These are phyloP conservation scores for Botrytis byssoidea DNA, from an alignment of 2,329 filamentous ascomycete species.

Conservation along the genomic window DNA sequence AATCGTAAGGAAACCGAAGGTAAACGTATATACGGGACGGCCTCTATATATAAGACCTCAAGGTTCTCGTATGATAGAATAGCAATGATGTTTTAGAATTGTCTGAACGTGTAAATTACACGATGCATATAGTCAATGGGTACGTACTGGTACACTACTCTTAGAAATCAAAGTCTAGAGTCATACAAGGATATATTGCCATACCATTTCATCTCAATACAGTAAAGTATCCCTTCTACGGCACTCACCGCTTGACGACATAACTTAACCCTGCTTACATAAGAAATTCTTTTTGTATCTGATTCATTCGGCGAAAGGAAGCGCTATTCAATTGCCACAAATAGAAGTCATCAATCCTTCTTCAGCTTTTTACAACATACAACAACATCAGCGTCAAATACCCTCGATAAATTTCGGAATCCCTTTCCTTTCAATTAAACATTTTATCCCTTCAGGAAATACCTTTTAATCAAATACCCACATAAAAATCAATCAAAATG, in stretches of 20 bases:
- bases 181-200: conserved; percentile 13
- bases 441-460: neutral
- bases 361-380: neutral
- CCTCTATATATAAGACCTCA: neutral
- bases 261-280: neutral
- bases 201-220: neutral
- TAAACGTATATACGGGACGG: neutral
- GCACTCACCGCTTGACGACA: conserved; percentile 8
- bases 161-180: neutral
- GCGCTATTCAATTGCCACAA: conserved; percentile 16
- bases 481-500: conserved; percentile 44
- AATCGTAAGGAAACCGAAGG: neutral
- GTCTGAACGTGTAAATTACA: neutral
- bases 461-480: neutral
- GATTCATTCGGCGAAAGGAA: conserved; percentile 22
- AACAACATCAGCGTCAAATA: conserved; percentile 4
- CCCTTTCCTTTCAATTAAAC: neutral
- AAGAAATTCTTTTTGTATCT: conserved; percentile 20
- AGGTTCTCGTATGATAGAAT: neutral
- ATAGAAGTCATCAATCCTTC: conserved; percentile 15
- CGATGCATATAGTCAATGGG: neutral
- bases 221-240: neutral
- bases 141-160: neutral
- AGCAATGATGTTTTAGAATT: neutral
- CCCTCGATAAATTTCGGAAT: neutral